These are phyloP conservation scores for Paramarasmius palmivorus DNA, from an alignment of 1,284 basidiomycete species.

Conservation along the genomic window DNA sequence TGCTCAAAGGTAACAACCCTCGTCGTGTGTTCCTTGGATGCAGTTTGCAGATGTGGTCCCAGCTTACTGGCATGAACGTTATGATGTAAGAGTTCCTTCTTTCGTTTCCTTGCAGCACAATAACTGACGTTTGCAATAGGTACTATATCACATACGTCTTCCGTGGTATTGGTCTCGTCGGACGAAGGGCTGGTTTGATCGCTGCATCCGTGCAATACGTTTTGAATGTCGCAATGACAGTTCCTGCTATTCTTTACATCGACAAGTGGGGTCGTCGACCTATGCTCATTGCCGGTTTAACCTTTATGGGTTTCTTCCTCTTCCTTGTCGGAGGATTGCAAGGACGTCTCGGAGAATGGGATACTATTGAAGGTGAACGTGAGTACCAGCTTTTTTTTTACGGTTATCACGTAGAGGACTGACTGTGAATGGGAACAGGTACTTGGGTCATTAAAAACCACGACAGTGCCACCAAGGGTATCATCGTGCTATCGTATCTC, in stretches of 20 bases:
- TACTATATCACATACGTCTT: conserved; percentile 81
- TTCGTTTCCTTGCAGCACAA: background rate
- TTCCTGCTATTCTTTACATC: conserved; percentile 77
- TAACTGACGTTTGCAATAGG: conserved; percentile 29
- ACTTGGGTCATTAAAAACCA: conserved; percentile 67
- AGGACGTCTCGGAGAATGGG: conserved; percentile 67
- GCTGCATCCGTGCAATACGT: conserved; percentile 79
- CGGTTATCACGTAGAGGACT: too few relatives aligned
- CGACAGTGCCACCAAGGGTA: conserved; percentile 57
- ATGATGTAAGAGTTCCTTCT: conserved; percentile 58
- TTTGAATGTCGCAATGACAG: conserved; percentile 69
- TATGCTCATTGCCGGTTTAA: conserved; percentile 64
- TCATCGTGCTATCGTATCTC: conserved; percentile 77
- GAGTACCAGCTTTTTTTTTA: conserved; percentile 12
- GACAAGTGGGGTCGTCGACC: conserved; percentile 81
- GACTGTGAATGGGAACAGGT: conserved; percentile 13
- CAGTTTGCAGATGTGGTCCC: conserved; percentile 66
- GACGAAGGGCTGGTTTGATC: conserved; percentile 68
- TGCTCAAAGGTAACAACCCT: conserved; percentile 59
- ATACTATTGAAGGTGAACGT: conserved; percentile 37
- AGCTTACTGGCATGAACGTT: conserved; percentile 62
- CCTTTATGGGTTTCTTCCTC: conserved; percentile 75
- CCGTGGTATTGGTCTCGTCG: conserved; percentile 73
- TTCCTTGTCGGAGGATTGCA: conserved; percentile 78
- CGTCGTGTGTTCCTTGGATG: conserved; percentile 61